Base-by-base conservation (phyloP, 1,284 basidiomycete genomes). In the Lentinula novae-zelandiae region DNA sequence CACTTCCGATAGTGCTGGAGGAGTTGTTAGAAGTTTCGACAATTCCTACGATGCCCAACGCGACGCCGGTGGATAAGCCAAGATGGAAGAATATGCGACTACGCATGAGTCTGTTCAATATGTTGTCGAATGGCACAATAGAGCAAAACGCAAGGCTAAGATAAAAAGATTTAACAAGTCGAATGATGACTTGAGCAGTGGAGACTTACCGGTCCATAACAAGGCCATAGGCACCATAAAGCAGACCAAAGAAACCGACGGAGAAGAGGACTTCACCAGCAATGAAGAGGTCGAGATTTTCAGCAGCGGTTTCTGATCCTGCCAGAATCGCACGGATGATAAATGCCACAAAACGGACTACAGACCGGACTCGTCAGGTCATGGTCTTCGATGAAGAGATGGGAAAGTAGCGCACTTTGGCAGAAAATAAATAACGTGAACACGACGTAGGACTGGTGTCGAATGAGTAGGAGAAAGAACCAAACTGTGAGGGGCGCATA, bases 371-470 rank as follows among this genome's bases (percentile, higher is more conserved):
- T 33, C n/a, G 27, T 31, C 33, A 31, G n/a, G 31, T 27, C 2
- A n/a, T 38, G 36, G 7, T 12, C 12, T 38, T 38, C 8, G n/a
- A 0, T 2, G 9, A 15, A 2, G 15, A 48, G 1, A 44, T 17
- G 38, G 12, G 17, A 1, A 46, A 22, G 17, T 4, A 22, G 53
- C 57, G 53, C 40, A 78, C 76, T 64, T 56, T 66, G 58, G 58
- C 73, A 76, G 65, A 78, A 78, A 13, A 77, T 48, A 1, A 70
- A 57, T 13, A 76, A 62, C 20, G 72, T 64, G 38, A 75, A 64
- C 51, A 72, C 70, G 13, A 75, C 71, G 51, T 70, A 73, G 7
- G 72, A 74, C 3, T 71, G 70, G 12, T 69, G 67, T 38, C 63
- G 61, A 44, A 76, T 61, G 2, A 69, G 64, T 33, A 67, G 69